These are phyloP conservation scores for Hemileccinum impolitum DNA, from an alignment of 768 basidiomycete genomes.

Conservation along the genomic window DNA sequence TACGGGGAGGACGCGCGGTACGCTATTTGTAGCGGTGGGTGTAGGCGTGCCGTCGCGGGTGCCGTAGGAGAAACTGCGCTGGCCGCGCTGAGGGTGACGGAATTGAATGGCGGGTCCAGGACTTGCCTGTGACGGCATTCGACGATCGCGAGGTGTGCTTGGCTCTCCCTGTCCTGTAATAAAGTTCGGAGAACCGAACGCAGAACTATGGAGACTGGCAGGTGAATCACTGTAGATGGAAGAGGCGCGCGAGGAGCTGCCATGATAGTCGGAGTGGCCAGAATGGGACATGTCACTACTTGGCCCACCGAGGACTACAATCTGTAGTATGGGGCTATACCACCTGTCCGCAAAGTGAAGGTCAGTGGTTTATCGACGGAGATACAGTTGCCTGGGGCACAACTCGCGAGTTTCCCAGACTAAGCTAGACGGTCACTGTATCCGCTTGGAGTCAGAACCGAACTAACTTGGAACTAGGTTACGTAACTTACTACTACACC, in stretches of 20 bases:
- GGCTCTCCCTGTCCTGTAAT: conserved; percentile 9
- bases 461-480: too few relatives aligned
- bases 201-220: background rate
- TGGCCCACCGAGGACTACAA: background rate
- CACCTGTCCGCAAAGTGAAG: too few relatives aligned
- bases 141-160: conserved; percentile 13
- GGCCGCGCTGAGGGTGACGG: conserved; percentile 6
- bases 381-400: too few relatives aligned
- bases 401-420: too few relatives aligned
- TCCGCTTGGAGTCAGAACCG: too few relatives aligned
- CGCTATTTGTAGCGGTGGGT: conserved; percentile 6
- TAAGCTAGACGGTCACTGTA: too few relatives aligned
- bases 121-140: conserved; percentile 15
- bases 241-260: conserved; percentile 79
- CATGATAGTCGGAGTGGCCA: conserved; percentile 79
- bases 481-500: too few relatives aligned
- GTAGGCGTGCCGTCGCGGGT: background rate
- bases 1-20: conserved; percentile 11
- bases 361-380: too few relatives aligned
- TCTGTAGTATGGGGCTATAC: background rate
- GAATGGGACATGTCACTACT: conserved; percentile 9
- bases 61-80: conserved; percentile 11
- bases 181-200: conserved; percentile 29
- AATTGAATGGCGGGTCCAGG: background rate
- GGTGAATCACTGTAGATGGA: conserved; percentile 13